Conservation (phyloP, 2,329 filamentous ascomycete species). For the Graphilbum sp. region DNA sequence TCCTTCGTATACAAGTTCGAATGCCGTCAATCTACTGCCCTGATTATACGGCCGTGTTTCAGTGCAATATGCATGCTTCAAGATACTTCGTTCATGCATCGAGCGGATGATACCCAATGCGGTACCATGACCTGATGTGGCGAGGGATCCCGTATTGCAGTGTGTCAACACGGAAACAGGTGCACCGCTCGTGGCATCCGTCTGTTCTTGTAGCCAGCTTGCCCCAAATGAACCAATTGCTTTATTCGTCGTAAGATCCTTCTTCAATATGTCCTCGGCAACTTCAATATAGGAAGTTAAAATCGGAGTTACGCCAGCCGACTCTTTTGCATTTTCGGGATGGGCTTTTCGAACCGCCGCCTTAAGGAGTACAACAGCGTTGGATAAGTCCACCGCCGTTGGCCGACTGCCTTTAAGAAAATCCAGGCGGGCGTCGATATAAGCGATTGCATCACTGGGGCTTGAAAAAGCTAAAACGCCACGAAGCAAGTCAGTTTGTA, state of each 20-base stretch:
- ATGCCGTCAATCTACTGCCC: conserved; percentile 84
- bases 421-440: conserved; percentile 62
- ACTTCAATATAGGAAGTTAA: conserved; percentile 56
- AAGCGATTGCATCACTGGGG: conserved; percentile 43
- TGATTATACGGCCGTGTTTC: conserved; percentile 98
- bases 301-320: conserved; percentile 35
- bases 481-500: not conserved
- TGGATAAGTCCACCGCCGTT: conserved; percentile 86
- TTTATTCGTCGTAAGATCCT: conserved; percentile 77
- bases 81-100: conserved; percentile 45
- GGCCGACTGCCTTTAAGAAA: conserved; percentile 82
- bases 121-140: conserved; percentile 94
- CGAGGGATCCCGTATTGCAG: conserved; percentile 94
- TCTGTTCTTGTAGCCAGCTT: conserved; percentile 58
- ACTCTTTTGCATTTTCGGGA: conserved; percentile 18
- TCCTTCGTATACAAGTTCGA: conserved; percentile 84
- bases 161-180: conserved; percentile 78
- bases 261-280: conserved; percentile 72
- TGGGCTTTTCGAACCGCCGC: conserved; percentile 36
- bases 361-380: conserved; percentile 72
- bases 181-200: conserved; percentile 27
- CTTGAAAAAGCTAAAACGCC: conserved; percentile 20
- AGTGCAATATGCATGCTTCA: conserved; percentile 84
- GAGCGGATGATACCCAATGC: conserved; percentile 87
- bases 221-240: conserved; percentile 72